Percentiles rank a stretch among this genome's conserved stretches.
Evolutionary conservation across 202 grass and related monocot species (phyloP).

Genomic region (Musa balbisiana): DNA sequence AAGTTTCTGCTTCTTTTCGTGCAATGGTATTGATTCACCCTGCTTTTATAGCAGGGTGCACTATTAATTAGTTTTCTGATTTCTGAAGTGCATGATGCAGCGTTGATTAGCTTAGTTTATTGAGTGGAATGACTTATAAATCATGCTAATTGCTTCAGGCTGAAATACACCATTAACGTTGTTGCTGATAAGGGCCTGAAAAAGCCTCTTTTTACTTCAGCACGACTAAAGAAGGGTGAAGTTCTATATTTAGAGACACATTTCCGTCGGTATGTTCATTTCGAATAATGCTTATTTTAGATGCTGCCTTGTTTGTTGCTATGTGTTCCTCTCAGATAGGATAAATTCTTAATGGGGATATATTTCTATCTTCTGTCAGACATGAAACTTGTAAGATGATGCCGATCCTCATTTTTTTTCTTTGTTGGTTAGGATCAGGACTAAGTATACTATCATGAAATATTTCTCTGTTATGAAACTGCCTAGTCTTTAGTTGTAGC

Average conservation of each 20-base stretch:
- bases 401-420: no score
- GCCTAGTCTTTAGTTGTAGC: no score
- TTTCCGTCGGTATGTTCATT: conserved; percentile 52
- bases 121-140: neutral
- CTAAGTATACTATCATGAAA: no score
- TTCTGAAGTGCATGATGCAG: neutral
- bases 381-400: no score
- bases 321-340: neutral
- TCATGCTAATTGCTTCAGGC: conserved; percentile 45
- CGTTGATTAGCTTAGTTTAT: neutral
- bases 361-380: no score
- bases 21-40: neutral
- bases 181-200: conserved; percentile 95
- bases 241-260: conserved; percentile 95
- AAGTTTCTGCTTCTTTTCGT: neutral
- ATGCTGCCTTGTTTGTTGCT: neutral
- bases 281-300: conserved; percentile 6
- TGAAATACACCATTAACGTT: conserved; percentile 94
- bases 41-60: neutral
- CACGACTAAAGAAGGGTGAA: conserved; percentile 90
- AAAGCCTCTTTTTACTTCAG: conserved; percentile 79
- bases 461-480: no score
- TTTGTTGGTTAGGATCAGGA: no score
- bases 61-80: neutral
- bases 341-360: no score